Evolutionary conservation across 352 stramenopile species (phyloP).

Genomic region (Globisporangium middletonii): DNA sequence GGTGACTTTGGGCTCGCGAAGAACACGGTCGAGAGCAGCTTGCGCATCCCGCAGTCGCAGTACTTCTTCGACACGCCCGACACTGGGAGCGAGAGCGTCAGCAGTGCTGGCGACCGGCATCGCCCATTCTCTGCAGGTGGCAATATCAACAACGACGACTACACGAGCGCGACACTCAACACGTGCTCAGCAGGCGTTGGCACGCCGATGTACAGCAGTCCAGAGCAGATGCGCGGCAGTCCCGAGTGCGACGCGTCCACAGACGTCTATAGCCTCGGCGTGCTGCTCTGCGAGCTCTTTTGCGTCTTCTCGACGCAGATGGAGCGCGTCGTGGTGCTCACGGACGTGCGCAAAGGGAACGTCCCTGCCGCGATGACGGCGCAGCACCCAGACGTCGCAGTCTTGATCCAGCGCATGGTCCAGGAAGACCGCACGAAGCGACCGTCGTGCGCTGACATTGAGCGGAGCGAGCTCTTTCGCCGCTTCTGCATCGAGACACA

Average conservation of each 20-base stretch:
- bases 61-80: slow-evolving; percentile 42
- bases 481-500: slow-evolving; percentile 2
- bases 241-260: slow-evolving; percentile 40
- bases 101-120: slow-evolving; percentile 13
- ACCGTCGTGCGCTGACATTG: slow-evolving; percentile 46
- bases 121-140: slow-evolving; percentile 7
- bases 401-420: slow-evolving; percentile 47
- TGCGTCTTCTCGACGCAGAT: slow-evolving; percentile 74
- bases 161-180: slow-evolving; percentile 10
- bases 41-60: slow-evolving; percentile 47
- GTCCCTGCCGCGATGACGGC: slow-evolving; percentile 26
- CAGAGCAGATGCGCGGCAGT: slow-evolving; percentile 48
- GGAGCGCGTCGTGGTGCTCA: slow-evolving; percentile 62
- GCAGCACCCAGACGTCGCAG: slow-evolving; percentile 36
- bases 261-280: slow-evolving; percentile 70
- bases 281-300: slow-evolving; percentile 73
- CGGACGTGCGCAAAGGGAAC: slow-evolving; percentile 30
- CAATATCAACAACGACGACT: neutral
- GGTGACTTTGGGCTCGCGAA: slow-evolving; percentile 80
- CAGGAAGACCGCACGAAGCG: slow-evolving; percentile 31
- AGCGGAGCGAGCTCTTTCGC: slow-evolving; percentile 15
- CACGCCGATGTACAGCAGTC: slow-evolving; percentile 70
- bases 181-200: slow-evolving; percentile 66
- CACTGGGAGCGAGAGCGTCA: slow-evolving; percentile 12
- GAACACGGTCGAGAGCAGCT: slow-evolving; percentile 50